A percentile compares a stretch with the other conserved stretches of the same genome.
Conservation (phyloP, 1,284 basidiomycete species). For the Malassezia pachydermatis region DNA sequence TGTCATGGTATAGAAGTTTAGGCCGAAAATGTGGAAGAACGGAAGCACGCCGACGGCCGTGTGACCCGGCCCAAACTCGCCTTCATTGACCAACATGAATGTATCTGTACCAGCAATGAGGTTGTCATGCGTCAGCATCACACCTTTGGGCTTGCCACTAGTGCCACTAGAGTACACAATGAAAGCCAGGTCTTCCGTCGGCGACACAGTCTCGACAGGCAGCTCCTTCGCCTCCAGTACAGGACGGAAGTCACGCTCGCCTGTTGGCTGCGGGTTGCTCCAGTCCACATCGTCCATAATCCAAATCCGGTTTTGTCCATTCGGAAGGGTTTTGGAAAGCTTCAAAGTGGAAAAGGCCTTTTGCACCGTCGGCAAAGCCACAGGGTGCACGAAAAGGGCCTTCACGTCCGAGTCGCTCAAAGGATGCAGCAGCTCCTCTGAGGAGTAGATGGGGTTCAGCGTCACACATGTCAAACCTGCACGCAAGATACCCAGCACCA, state of each 20-base stretch:
- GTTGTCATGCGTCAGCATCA: constrained; percentile 40
- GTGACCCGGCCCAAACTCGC: constrained; percentile 23
- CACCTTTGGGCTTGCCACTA: constrained; percentile 43
- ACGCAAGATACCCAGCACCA: constrained; percentile 18
- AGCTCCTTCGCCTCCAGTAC: constrained; percentile 20
- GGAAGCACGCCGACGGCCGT: constrained; percentile 32
- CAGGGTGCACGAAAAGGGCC: constrained; percentile 33
- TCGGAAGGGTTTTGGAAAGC: constrained; percentile 16
- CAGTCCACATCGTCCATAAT: constrained; percentile 38
- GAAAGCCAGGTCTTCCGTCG: constrained; percentile 26
- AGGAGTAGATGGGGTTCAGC: constrained; percentile 34
- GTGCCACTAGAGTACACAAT: constrained; percentile 44
- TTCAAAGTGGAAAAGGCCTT: constrained; percentile 28
- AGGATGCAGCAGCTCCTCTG: constrained; percentile 41
- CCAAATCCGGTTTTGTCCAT: constrained; percentile 30
- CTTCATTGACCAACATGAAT: constrained; percentile 18
- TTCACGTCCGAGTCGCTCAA: constrained; percentile 30
- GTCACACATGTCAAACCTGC: constrained; percentile 34
- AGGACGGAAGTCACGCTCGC: constrained; percentile 27
- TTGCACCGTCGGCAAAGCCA: constrained; percentile 22
- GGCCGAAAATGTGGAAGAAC: constrained; percentile 44
- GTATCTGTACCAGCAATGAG: constrained; percentile 28
- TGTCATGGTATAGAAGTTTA: constrained; percentile 57
- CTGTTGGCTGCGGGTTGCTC: constrained; percentile 19
- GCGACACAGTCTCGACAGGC: constrained; percentile 26